These are phyloP conservation scores for Talaromyces sp. DNA, from an alignment of 2,329 filamentous ascomycete genomes.

Conservation along the genomic window DNA sequence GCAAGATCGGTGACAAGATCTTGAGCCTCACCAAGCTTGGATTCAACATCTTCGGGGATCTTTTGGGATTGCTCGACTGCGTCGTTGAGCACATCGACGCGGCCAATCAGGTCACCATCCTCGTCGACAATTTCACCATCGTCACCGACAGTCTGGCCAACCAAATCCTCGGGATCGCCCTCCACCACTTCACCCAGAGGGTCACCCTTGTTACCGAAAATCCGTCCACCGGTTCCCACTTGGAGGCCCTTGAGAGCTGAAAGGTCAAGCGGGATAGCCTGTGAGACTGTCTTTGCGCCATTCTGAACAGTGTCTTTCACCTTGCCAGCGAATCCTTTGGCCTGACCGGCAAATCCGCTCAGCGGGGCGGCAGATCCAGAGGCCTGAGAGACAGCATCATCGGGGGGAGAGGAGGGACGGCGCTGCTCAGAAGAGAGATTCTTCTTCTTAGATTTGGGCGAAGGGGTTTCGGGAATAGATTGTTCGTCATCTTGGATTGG, in stretches of 20 bases:
- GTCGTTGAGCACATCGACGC: constrained; percentile 26
- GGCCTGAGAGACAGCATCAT: constrained; percentile 29
- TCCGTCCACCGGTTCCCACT: constrained; percentile 41
- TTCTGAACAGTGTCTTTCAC: constrained; percentile 19
- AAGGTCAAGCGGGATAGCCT: constrained; percentile 31
- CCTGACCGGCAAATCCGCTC: constrained; percentile 16
- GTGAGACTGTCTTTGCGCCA: constrained; percentile 10
- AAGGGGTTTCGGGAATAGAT: constrained; percentile 25
- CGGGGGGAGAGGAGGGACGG: constrained; percentile 22
- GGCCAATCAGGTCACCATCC: constrained; percentile 40
- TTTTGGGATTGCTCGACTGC: constrained; percentile 25
- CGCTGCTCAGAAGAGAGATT: constrained; percentile 27
- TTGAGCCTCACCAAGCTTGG: constrained; percentile 20
- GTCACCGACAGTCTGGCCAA: constrained; percentile 45
- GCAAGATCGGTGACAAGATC: constrained; percentile 37
- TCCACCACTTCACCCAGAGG: constrained; percentile 44
- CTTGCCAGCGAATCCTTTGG: constrained; percentile 22
- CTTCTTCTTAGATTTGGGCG: constrained; percentile 27
- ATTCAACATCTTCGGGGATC: constrained; percentile 19
- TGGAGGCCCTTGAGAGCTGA: constrained; percentile 44
- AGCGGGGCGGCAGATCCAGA: constrained; percentile 31
- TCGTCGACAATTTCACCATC: constrained; percentile 37
- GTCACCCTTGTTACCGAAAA: constrained; percentile 39
- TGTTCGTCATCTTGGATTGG: constrained; percentile 23
- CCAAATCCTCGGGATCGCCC: constrained; percentile 45